Evolutionary conservation across 306 rosid species (phyloP).

Genomic region (cucumber (Cucumis sativus)): Cucumber_9930_V3 NC_026659.2:4385001-4385500

Average conservation of each 20-base stretch:
- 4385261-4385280: background rate
- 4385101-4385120: background rate
- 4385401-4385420: background rate
- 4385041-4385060: background rate
- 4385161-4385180: background rate
- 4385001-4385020: background rate
- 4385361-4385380: background rate
- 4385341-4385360: background rate
- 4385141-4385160: background rate
- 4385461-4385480: background rate
- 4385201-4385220: background rate
- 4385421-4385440: background rate
- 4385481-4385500: too few species aligned
- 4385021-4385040: background rate
- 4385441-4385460: background rate
- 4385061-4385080: background rate
- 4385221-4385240: background rate
- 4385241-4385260: background rate
- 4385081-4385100: background rate
- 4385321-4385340: background rate
- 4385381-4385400: background rate
- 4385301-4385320: background rate
- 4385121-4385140: background rate
- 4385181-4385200: background rate
- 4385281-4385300: background rate